Evolutionary conservation across 2,329 filamentous ascomycete species (phyloP).

Genomic region (Teratosphaeria pseudoeucalypti): DNA sequence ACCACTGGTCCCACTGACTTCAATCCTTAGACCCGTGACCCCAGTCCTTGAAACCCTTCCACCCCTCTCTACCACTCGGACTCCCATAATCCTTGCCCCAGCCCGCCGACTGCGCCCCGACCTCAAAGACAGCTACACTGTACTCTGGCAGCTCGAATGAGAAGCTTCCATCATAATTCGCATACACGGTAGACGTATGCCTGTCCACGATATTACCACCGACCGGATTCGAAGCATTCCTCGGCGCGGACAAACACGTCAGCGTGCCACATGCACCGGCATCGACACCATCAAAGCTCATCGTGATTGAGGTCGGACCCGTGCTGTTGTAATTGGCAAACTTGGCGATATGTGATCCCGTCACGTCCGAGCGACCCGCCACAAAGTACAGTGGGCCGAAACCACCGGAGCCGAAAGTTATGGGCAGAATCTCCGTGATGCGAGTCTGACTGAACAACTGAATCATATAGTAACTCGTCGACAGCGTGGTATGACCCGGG

Average conservation of each 20-base stretch:
- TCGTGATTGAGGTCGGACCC: conserved; percentile 23
- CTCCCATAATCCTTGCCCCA: conserved; percentile 4
- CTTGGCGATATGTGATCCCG: conserved; percentile 33
- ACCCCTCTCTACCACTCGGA: conserved; percentile 4
- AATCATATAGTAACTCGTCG: conserved; percentile 25
- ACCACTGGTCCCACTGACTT: not conserved
- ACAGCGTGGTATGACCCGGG: conserved; percentile 22
- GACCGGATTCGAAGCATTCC: conserved; percentile 19
- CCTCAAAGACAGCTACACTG: conserved; percentile 47
- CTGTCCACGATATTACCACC: conserved; percentile 43
- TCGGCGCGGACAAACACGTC: conserved; percentile 33
- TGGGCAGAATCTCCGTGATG: conserved; percentile 36
- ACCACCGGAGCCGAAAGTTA: conserved; percentile 25
- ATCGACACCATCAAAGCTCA: conserved; percentile 28
- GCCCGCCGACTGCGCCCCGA: conserved; percentile 5
- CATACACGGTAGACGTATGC: conserved; percentile 30
- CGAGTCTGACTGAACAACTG: conserved; percentile 34
- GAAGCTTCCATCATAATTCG: conserved; percentile 39
- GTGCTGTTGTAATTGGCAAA: conserved; percentile 41
- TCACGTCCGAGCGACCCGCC: conserved; percentile 31
- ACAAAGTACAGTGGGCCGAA: conserved; percentile 37
- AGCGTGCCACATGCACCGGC: conserved; percentile 26
- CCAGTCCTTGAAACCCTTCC: conserved; percentile 10
- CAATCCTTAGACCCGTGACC: not conserved
- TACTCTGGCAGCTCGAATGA: conserved; percentile 44